phyloP scores from a whole-genome alignment of 2,329 filamentous ascomycete species.

The Calonectria montana region DNA sequence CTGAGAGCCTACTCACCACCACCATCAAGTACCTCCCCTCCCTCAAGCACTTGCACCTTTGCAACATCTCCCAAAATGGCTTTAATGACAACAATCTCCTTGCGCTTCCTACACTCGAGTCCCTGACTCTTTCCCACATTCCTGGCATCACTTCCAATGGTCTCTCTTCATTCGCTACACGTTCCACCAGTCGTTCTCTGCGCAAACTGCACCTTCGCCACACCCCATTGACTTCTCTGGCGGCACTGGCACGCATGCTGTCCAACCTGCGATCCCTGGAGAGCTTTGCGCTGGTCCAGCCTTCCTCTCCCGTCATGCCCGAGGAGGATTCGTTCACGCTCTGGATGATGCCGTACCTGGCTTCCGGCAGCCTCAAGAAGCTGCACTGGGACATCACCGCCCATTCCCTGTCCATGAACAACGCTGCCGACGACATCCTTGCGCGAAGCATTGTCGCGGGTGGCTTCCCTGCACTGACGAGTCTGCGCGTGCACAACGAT shows the following conservation, averaged over 20 bases:
- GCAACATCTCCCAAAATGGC: slow-evolving; percentile 64
- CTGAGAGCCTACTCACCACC: slow-evolving; percentile 63
- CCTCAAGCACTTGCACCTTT: slow-evolving; percentile 70
- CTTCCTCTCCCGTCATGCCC: slow-evolving; percentile 65
- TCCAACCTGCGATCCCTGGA: slow-evolving; percentile 63
- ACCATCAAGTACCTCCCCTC: slow-evolving; percentile 63
- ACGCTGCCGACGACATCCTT: slow-evolving; percentile 70
- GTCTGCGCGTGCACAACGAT: slow-evolving; percentile 74
- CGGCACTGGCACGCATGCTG: slow-evolving; percentile 68
- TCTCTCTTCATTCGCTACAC: slow-evolving; percentile 67
- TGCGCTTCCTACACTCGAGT: slow-evolving; percentile 64
- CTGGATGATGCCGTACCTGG: slow-evolving; percentile 74
- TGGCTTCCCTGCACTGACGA: slow-evolving; percentile 72
- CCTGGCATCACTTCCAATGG: slow-evolving; percentile 67
- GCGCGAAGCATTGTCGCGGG: slow-evolving; percentile 70
- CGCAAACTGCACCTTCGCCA: slow-evolving; percentile 66
- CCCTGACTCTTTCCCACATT: slow-evolving; percentile 66
- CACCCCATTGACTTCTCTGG: slow-evolving; percentile 65
- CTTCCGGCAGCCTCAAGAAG: slow-evolving; percentile 62
- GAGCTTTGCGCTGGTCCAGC: slow-evolving; percentile 66
- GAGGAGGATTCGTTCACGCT: slow-evolving; percentile 64
- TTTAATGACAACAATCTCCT: slow-evolving; percentile 69
- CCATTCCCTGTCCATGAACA: slow-evolving; percentile 56
- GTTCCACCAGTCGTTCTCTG: slow-evolving; percentile 57
- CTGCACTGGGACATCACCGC: slow-evolving; percentile 75